Percentiles rank a stretch among this genome's conserved stretches.
phyloP scores from a whole-genome alignment of 163 green algal species.

The Chloromonas sp. region DNA sequence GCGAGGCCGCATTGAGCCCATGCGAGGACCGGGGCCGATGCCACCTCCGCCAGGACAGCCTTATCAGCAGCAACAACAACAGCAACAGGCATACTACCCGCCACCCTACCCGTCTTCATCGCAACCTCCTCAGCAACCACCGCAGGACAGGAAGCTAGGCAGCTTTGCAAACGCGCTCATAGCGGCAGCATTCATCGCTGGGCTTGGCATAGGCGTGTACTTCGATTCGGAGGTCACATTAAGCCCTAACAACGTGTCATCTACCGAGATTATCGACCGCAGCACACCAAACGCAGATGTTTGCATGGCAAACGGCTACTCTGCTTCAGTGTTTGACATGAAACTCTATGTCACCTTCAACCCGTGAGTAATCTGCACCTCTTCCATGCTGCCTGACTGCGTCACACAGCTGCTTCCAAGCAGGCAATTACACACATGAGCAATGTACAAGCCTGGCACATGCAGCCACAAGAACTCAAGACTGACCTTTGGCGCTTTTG shows the following conservation, averaged over 20 bases:
- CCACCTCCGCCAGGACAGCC: background rate
- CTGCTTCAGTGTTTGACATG: constrained; percentile 95
- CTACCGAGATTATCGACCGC: constrained; percentile 89
- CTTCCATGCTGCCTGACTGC: too few relatives aligned
- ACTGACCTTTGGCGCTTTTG: too few relatives aligned
- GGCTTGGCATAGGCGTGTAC: constrained; percentile 80
- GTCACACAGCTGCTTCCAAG: too few relatives aligned
- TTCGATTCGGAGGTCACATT: constrained; percentile 70
- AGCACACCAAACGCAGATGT: constrained; percentile 89
- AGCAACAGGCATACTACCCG: constrained; percentile 11
- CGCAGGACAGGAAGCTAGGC: constrained; percentile 16
- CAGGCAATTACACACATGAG: background rate
- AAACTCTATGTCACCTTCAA: constrained; percentile 95
- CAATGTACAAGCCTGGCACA: background rate
- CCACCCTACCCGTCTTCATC: background rate
- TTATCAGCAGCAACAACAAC: constrained; percentile 12
- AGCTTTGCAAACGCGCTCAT: constrained; percentile 79
- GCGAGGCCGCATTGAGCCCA: background rate
- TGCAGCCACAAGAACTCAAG: background rate
- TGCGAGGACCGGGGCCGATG: too few relatives aligned
- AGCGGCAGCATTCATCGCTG: constrained; percentile 88
- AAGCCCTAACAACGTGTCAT: constrained; percentile 71
- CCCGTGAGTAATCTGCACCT: constrained; percentile 57
- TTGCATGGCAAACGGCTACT: constrained; percentile 97
- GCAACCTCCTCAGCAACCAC: background rate